Base-by-base conservation (phyloP, 495 filamentous ascomycete genomes). In the Lophium mytilinum region DNA sequence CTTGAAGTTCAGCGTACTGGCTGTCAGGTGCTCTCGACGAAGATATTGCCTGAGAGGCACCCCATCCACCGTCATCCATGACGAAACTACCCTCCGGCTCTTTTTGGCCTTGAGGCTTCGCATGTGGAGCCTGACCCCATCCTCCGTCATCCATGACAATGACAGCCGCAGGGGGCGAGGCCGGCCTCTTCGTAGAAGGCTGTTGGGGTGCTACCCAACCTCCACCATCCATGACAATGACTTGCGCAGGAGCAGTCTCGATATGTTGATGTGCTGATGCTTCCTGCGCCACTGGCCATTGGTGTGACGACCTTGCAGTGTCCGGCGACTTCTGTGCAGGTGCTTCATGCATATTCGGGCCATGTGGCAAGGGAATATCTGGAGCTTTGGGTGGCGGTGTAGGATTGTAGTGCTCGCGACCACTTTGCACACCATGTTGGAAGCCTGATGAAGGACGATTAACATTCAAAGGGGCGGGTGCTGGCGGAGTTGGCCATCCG, bases 401-500 rank as follows among this genome's bases (percentile, higher is more conserved):
- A 46, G 62, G 62, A 21, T 57, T 53, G 51, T 57, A 65, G 10
- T 37, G 56, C 14, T 64, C 62, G 19, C 46, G 42, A 33, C 57
- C 37, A n/a, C 43, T 24, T 9, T 53, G n/a, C 9, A 34, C 53
- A 18, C 14, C 4, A 37, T 52, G 50, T n/a, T 52, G 50, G 33
- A 52, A 52, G 21, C 50, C 50, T 30, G 50, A 52, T 36, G 50
- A 17, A 37, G 50, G 50, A 9, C 50, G 34, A 37, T 52, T 52
- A 15, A 55, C 34, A 46, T 56, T 53, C 12, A 65, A 24, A 1
- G 55, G 60, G 11, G 56, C 60, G 12, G 51, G 62, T n/a, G 39
- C 21, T 3, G 60, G 52, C 34, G 63, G 63, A 40, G 55, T 62
- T 1, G 63, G 59, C 63, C 63, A 66, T 7, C 24, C 42, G 7